Conservation (phyloP, 2,329 filamentous ascomycete species). For the Dactylellina drechsleri region DNA sequence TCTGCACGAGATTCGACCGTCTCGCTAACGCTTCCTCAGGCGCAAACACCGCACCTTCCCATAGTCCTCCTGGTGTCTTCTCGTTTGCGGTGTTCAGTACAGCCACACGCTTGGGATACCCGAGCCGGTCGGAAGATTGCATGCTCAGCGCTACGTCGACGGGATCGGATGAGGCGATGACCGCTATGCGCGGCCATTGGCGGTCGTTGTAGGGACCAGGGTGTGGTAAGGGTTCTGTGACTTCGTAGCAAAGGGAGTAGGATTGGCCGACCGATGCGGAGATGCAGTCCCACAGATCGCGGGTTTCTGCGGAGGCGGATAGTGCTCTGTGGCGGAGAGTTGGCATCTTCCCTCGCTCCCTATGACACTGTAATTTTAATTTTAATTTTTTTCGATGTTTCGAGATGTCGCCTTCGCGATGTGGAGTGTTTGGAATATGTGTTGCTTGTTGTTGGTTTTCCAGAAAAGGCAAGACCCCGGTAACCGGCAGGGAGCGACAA, state of each 20-base stretch:
- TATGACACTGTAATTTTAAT: background rate
- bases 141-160: slow-evolving; percentile 66
- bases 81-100: slow-evolving; percentile 81
- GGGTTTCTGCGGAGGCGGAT: slow-evolving; percentile 55
- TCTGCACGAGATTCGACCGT: slow-evolving; percentile 77
- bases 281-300: slow-evolving; percentile 52
- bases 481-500: slow-evolving; percentile 13
- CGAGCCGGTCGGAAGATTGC: slow-evolving; percentile 48
- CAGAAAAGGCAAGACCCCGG: slow-evolving; percentile 4
- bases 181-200: slow-evolving; percentile 57
- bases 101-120: slow-evolving; percentile 24
- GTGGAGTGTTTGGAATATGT: slow-evolving; percentile 3
- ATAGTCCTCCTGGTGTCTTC: slow-evolving; percentile 79
- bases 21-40: slow-evolving; percentile 79
- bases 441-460: slow-evolving; percentile 16
- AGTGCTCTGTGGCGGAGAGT: slow-evolving; percentile 55
- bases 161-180: slow-evolving; percentile 69
- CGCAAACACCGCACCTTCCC: slow-evolving; percentile 74
- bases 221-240: slow-evolving; percentile 51
- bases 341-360: slow-evolving; percentile 50
- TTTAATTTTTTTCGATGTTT: slow-evolving; percentile 6
- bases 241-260: slow-evolving; percentile 51
- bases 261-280: slow-evolving; percentile 51
- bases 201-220: slow-evolving; percentile 33
- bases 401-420: background rate